Evolutionary conservation across 768 basidiomycete genomes (phyloP).

Genomic region (Suillus discolor): DNA sequence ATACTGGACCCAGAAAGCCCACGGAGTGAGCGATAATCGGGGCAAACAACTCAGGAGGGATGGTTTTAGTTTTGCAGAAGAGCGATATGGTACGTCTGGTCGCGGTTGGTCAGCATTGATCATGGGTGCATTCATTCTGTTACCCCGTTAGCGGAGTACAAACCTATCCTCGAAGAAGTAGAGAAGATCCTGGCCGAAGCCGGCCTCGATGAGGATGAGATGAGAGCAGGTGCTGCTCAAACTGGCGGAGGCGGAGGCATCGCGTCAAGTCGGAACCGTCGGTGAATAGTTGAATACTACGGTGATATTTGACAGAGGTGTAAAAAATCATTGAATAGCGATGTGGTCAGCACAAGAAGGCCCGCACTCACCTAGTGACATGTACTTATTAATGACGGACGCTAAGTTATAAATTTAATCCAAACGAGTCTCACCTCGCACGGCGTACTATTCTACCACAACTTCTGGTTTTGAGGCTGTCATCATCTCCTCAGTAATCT

Average conservation of each 20-base stretch:
- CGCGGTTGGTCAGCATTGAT: background rate
- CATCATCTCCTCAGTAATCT: too few species aligned
- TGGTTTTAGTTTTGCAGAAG: conserved; percentile 76
- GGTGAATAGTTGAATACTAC: conserved; percentile 20
- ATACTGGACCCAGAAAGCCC: conserved; percentile 80
- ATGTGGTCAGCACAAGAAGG: background rate
- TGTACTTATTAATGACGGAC: background rate
- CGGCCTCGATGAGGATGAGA: conserved; percentile 83
- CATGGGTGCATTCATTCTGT: conserved; percentile 4
- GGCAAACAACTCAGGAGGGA: conserved; percentile 80
- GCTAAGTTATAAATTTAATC: too few species aligned
- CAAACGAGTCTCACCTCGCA: background rate
- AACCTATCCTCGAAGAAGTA: conserved; percentile 80
- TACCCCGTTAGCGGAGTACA: conserved; percentile 62
- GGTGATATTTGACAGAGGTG: background rate
- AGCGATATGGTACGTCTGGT: conserved; percentile 62
- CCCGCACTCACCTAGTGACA: background rate
- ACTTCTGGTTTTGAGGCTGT: too few species aligned
- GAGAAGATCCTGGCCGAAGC: conserved; percentile 84
- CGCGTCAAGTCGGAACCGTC: conserved; percentile 48
- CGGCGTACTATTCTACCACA: too few species aligned
- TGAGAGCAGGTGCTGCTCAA: conserved; percentile 51
- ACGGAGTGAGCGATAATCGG: conserved; percentile 55
- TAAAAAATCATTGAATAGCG: background rate
- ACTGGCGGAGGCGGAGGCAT: background rate